Base-by-base conservation (phyloP, 176 grass and related monocot genomes). In the Triticum timopheevii region DNA sequence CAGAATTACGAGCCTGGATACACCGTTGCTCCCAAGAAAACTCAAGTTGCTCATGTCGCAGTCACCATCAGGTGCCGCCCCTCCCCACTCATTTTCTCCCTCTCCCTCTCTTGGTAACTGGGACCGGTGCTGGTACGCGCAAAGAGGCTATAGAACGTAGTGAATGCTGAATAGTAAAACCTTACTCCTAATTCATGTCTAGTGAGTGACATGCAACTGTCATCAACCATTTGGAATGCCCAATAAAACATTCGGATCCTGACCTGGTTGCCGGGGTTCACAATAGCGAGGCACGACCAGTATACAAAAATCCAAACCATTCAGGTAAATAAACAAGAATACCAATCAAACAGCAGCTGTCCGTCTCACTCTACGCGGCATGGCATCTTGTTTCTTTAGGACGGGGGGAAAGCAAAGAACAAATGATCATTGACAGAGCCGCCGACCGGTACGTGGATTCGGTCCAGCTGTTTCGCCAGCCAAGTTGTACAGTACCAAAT, bases 1-100 rank as follows among this genome's bases (percentile, higher is more conserved):
- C 70, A 73, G 70, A 73, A 73, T 73, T 73, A 73, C 39, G 70
- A 73, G 70, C 70, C 39, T 73, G 70, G 70, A n/a, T 73, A 73
- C 70, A 73, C 22, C 11, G 70, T 25, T 73, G 38, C 70, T 25
- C 39, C 70, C 70, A 73, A 73, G 70, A 73, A 45, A 73, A n/a
- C 38, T 73, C 69, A 72, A 22, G 69, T 23, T 72, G 69, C 69
- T 72, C 70, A 73, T 39, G 70, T 73, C 70, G 39, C 70, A 45
- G 70, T 73, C 38, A 45, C 70, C 70, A 73, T 73, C 70, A 73
- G 70, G 70, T 73, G 70, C 70, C 70, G 16, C 65, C 65, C 30
- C 65, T 68, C 30, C 31, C 54, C 16, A 20, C 54, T 58, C 54
- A 17, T 2, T 31, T 13, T 66, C 27, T 16, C 22, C 12, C 69